Base-by-base conservation (phyloP, 2,329 filamentous ascomycete genomes). In the Pyricularia grisea region DNA sequence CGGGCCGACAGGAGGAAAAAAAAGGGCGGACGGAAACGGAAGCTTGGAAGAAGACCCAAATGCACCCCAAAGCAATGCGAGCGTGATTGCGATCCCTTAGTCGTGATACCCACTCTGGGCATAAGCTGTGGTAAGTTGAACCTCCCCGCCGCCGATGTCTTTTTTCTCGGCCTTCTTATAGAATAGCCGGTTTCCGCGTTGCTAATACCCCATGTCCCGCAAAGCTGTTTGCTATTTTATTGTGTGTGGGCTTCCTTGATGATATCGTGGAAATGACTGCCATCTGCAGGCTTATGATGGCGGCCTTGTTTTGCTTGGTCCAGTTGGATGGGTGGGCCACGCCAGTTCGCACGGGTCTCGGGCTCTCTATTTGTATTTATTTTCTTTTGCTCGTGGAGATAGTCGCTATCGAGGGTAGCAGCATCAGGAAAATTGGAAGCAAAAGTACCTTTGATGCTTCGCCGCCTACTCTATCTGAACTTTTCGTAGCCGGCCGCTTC, bases 401-500 rank as follows among this genome's bases (percentile, higher is more conserved):
- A 17, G 36, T 42, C 36, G 12, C 36, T 10, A 2, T 42, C 14
- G 36, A 42, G 36, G 12, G 12, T 42, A 4, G 36, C 1, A 42
- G 10, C 36, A 20, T 42, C 36, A 42, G 42, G 17, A 36, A 50
- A 50, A 20, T 11, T n/a, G 9, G n/a, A 20, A 20, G n/a, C 6
- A 20, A 50, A 20, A 50, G 14, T 7, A 36, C 11, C 20, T n/a
- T n/a, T 50, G 9, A n/a, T 50, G 17, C 42, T n/a, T 6, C n/a
- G 17, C 42, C 42, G 42, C 42, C 42, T 50, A n/a, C 42, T n/a
- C 42, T 50, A 81, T 76, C 85, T 82, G 73, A 84, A 84, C 72
- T 79, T 81, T 73, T 89, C 87, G 72, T 85, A 88, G 61, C 80
- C 79, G 68, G 84, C 85, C 64, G 93, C 90, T 76, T 96, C 92